Evolutionary conservation across 331 rosid genomes (phyloP).

Genomic region (Acacia pycnantha): DNA sequence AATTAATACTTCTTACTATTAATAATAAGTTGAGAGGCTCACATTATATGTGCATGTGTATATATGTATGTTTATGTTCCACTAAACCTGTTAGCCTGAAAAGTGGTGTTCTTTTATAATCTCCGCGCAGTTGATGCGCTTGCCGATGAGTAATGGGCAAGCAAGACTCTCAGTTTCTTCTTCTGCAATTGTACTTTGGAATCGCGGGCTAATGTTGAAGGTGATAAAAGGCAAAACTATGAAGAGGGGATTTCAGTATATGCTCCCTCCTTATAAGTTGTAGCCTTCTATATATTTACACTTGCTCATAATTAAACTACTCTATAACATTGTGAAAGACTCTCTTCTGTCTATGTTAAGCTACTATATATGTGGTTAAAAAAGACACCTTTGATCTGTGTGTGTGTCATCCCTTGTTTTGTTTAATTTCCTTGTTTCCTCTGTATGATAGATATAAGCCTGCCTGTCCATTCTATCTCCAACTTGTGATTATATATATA

Average conservation of each 20-base stretch:
- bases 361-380: conserved; percentile 7
- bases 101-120: neutral
- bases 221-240: conserved; percentile 23
- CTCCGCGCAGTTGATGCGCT: conserved; percentile 41
- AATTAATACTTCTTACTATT: neutral
- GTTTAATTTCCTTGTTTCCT: neutral
- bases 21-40: neutral
- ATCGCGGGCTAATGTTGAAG: conserved; percentile 33
- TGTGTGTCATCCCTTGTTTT: conserved; percentile 7
- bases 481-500: neutral
- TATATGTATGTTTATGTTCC: neutral
- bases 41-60: neutral
- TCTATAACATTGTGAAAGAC: conserved; percentile 26
- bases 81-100: neutral
- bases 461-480: neutral
- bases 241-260: conserved; percentile 22
- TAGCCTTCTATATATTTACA: conserved; percentile 40
- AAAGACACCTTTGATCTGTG: conserved; percentile 12
- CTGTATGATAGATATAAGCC: neutral
- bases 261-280: conserved; percentile 8
- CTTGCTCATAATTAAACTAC: conserved; percentile 23
- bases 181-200: conserved; percentile 22
- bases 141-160: conserved; percentile 14
- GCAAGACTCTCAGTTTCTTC: conserved; percentile 24
- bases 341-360: conserved; percentile 22